A percentile compares a stretch with the other conserved stretches of the same genome.
These are phyloP conservation scores for Penicillium coffeae DNA, from an alignment of 495 filamentous ascomycete genomes.

Conservation along the genomic window DNA sequence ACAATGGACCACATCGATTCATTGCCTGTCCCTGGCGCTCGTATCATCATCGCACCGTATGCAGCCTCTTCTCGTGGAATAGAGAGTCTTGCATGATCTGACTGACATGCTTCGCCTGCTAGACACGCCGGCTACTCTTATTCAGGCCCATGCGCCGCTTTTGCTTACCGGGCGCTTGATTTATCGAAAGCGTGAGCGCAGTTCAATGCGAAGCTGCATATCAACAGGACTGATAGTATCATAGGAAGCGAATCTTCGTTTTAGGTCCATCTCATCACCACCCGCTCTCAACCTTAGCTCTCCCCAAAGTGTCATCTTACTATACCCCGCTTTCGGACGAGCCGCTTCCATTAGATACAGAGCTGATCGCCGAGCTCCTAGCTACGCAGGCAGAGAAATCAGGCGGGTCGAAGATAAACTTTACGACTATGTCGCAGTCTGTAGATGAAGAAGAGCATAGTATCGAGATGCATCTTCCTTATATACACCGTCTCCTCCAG, in stretches of 20 bases:
- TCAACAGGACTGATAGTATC: constrained; percentile 2
- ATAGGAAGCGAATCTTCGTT: constrained; percentile 84
- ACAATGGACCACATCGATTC: constrained; percentile 52
- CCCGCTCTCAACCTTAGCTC: constrained; percentile 70
- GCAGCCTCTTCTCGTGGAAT: constrained; percentile 25
- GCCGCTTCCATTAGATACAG: constrained; percentile 64
- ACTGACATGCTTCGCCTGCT: not conserved
- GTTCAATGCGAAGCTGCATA: not conserved
- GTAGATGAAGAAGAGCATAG: constrained; percentile 89
- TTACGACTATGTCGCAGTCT: constrained; percentile 66
- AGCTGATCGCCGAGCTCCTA: constrained; percentile 59
- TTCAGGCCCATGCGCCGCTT: constrained; percentile 89
- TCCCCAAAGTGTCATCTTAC: constrained; percentile 73
- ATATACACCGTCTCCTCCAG: constrained; percentile 76
- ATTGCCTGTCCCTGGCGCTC: constrained; percentile 71
- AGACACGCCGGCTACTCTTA: constrained; percentile 97
- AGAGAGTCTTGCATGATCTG: not conserved
- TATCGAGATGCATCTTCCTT: constrained; percentile 94
- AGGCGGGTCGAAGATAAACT: constrained; percentile 42
- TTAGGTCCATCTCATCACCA: constrained; percentile 91
- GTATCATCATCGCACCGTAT: constrained; percentile 95
- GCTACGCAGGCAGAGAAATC: constrained; percentile 37
- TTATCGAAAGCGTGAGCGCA: constrained; percentile 65
- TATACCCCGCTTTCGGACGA: constrained; percentile 82
- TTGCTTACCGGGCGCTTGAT: constrained; percentile 90